Evolutionary conservation across 148 eudicot species (phyloP).

Genomic region (Dysphania ambrosioides): DNA sequence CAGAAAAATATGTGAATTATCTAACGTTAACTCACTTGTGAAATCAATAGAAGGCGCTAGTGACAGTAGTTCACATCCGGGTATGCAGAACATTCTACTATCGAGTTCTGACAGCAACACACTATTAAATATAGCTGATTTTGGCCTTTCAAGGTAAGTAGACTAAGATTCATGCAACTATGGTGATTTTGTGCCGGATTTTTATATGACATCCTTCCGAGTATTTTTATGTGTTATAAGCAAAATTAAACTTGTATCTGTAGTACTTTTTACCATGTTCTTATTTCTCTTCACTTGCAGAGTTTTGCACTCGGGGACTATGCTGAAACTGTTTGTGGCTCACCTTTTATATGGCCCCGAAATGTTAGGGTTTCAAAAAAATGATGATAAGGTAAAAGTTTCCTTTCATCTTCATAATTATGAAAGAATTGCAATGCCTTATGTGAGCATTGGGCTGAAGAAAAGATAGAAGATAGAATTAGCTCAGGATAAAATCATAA

Average conservation of each 20-base stretch:
- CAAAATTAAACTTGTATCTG: not conserved
- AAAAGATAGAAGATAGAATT: too few relatives aligned
- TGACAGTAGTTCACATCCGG: not conserved
- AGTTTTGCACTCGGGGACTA: constrained; percentile 27
- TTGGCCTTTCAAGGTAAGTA: constrained; percentile 54
- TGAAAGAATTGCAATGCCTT: not conserved
- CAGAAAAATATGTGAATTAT: not conserved
- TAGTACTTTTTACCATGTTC: not conserved
- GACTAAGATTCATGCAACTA: not conserved
- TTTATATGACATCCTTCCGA: not conserved
- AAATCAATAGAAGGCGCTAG: not conserved
- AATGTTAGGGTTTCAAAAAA: constrained; percentile 40
- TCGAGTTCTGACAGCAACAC: constrained; percentile 30
- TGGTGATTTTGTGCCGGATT: not conserved
- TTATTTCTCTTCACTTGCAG: constrained; percentile 21
- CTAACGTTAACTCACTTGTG: not conserved
- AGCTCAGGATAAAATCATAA: too few relatives aligned
- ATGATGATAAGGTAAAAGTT: constrained; percentile 40
- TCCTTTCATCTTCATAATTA: not conserved
- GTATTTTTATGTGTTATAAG: not conserved
- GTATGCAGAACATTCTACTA: constrained; percentile 43
- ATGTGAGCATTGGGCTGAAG: not conserved
- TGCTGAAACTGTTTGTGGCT: constrained; percentile 48
- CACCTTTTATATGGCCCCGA: constrained; percentile 62
- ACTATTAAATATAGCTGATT: constrained; percentile 53